Evolutionary conservation across 176 grass and related monocot species (phyloP), one percentile per base, ranked within the genome.

Genomic region (Zoysia pacifica): DNA sequence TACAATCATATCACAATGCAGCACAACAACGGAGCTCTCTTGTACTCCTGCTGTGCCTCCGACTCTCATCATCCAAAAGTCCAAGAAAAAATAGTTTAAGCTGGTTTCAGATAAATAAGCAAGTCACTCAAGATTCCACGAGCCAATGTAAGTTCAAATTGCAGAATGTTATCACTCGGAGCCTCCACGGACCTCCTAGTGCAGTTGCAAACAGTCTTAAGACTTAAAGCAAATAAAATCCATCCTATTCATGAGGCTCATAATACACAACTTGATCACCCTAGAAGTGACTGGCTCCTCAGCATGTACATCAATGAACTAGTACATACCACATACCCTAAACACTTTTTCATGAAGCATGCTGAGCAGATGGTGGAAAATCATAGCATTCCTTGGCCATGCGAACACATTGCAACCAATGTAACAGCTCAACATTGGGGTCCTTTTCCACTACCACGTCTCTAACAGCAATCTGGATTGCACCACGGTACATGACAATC

Each of bases 371-470:
- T 84, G 77, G 36, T 1, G 16, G 72, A 53, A 73, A 49, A 77
- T 87, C 79, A 69, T 97, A 92, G 74, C 80, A 92, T 36, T 80
- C 63, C 71, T 87, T 90, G 53, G 92, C 86, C 83, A 99, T 54
- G 72, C 55, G 59, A 12, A 95, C 44, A 67, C 96, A 95, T 61
- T 93, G 88, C n/a, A 99, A 80, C 84, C 84, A 92, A 80, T 93
- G 88, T 9, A 99, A 51, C 15, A 82, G 71, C 86, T 99, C 90
- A 2, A 47, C 72, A 78, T 99, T 99, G 2, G 90, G 90, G 84
- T 99, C 90, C 56, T 83, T 92, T 84, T 99, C 96, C 43, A 91
- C 12, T 52, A 91, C 38, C 45, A 91, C 79, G 70, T 95, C 96
- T 65, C 82, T 83, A 67, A 91, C 90, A 48, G 81, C 55, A 74